phyloP scores from a whole-genome alignment of 2,329 filamentous ascomycete genomes.

The Rhinocladiella similis region DNA sequence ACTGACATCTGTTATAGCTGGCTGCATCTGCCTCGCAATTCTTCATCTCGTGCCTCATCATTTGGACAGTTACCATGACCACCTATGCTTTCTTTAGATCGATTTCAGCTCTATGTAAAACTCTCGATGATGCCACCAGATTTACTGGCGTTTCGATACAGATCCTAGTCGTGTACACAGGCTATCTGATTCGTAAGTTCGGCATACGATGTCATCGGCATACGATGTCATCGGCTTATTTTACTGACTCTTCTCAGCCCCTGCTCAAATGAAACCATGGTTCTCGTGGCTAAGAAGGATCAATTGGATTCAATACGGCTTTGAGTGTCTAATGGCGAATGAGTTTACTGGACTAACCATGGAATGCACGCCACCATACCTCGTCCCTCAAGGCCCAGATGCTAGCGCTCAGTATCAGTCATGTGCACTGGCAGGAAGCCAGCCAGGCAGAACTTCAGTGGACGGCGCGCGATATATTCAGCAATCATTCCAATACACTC shows the following conservation, averaged over 20 bases:
- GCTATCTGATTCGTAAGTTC: slow-evolving; percentile 58
- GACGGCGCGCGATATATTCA: slow-evolving; percentile 58
- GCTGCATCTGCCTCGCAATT: slow-evolving; percentile 60
- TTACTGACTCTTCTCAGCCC: slow-evolving; percentile 32
- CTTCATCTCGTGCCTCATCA: slow-evolving; percentile 59
- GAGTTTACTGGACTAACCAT: slow-evolving; percentile 64
- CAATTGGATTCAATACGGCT: slow-evolving; percentile 68
- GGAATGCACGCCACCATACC: slow-evolving; percentile 54
- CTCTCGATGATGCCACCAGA: slow-evolving; percentile 51
- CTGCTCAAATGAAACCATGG: slow-evolving; percentile 63
- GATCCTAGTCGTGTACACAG: slow-evolving; percentile 61
- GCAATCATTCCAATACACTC: slow-evolving; percentile 55
- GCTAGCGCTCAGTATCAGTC: slow-evolving; percentile 54
- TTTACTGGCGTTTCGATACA: slow-evolving; percentile 52
- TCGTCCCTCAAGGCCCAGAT: slow-evolving; percentile 56
- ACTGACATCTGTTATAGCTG: slow-evolving; percentile 34
- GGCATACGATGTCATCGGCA: too few relatives aligned
- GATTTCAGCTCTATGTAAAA: slow-evolving; percentile 50
- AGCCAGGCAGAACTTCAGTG: slow-evolving; percentile 54
- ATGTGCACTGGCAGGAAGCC: slow-evolving; percentile 60
- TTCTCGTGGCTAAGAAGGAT: slow-evolving; percentile 66
- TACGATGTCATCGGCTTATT: neutral
- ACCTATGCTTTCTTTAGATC: slow-evolving; percentile 58
- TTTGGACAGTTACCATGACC: slow-evolving; percentile 55
- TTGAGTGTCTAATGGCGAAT: slow-evolving; percentile 68